Percentiles rank a stretch among this genome's conserved stretches.
These are phyloP conservation scores for Daldinia concentrica DNA, from an alignment of 495 filamentous ascomycete genomes.

Conservation along the genomic window DNA sequence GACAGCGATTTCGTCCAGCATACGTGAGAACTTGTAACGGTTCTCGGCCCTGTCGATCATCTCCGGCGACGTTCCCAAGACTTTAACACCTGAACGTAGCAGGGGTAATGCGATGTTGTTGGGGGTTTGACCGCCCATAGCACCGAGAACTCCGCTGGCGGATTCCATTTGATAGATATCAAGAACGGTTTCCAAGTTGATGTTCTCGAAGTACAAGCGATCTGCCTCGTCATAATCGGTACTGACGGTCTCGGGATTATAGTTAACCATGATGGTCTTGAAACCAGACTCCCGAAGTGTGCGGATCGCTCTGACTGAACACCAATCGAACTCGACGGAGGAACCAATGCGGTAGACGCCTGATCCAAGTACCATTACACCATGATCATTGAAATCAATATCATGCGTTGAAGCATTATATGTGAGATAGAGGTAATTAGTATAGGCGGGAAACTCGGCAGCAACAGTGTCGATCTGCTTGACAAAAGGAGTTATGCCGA, in stretches of 20 bases:
- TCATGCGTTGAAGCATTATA: slow-evolving; percentile 94
- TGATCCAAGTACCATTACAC: slow-evolving; percentile 95
- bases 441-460: slow-evolving; percentile 93
- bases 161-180: slow-evolving; percentile 94
- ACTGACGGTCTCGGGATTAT: slow-evolving; percentile 92
- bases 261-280: slow-evolving; percentile 99
- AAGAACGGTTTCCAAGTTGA: slow-evolving; percentile 91
- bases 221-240: slow-evolving; percentile 99
- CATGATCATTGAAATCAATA: slow-evolving; percentile 83
- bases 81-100: slow-evolving; percentile 86
- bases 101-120: slow-evolving; percentile 97
- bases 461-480: slow-evolving; percentile 99
- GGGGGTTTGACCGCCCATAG: slow-evolving; percentile 97
- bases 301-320: slow-evolving; percentile 94
- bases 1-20: slow-evolving; percentile 93
- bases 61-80: slow-evolving; percentile 94
- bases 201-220: slow-evolving; percentile 95
- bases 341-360: slow-evolving; percentile 98
- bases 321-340: slow-evolving; percentile 99
- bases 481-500: slow-evolving; percentile 85
- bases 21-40: slow-evolving; percentile 97
- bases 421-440: slow-evolving; percentile 96
- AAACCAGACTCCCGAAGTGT: slow-evolving; percentile 86
- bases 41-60: slow-evolving; percentile 99
- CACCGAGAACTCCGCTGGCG: slow-evolving; percentile 90